Evolutionary conservation across 768 basidiomycete genomes (phyloP).

Genomic region (Mrakia frigida): DNA sequence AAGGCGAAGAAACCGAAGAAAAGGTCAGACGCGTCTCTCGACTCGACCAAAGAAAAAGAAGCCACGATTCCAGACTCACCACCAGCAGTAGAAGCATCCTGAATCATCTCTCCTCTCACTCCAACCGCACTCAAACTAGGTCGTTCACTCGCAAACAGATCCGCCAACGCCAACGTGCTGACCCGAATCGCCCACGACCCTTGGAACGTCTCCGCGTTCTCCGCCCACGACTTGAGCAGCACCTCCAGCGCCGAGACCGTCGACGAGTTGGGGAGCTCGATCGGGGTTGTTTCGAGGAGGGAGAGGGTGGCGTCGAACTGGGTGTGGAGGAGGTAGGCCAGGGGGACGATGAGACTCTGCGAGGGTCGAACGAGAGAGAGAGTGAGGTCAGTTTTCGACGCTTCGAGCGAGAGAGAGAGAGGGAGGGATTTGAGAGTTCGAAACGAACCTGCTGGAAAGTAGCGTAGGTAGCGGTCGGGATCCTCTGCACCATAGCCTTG

Average conservation of each 20-base stretch:
- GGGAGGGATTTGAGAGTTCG: background rate
- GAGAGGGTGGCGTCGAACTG: constrained; percentile 73
- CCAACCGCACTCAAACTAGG: constrained; percentile 60
- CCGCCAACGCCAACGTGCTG: constrained; percentile 69
- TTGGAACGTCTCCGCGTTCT: constrained; percentile 89
- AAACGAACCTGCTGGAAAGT: constrained; percentile 73
- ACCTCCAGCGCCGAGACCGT: constrained; percentile 60
- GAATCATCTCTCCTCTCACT: constrained; percentile 88
- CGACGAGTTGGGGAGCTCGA: background rate
- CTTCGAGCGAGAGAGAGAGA: background rate
- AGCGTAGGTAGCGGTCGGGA: constrained; percentile 79
- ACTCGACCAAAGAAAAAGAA: background rate
- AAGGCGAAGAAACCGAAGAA: background rate
- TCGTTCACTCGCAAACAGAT: constrained; percentile 56
- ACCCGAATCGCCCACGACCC: constrained; percentile 89
- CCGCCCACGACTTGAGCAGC: constrained; percentile 87
- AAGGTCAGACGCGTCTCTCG: background rate
- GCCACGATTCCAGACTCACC: no score
- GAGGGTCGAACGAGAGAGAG: background rate
- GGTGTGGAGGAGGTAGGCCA: constrained; percentile 85
- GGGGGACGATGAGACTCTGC: constrained; percentile 83
- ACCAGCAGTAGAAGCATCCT: constrained; percentile 51
- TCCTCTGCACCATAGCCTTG: constrained; percentile 72
- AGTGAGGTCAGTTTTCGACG: background rate
- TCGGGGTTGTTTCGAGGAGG: constrained; percentile 63